These are phyloP conservation scores for Hymenoscyphus fraxineus DNA, from an alignment of 2,329 filamentous ascomycete species.

Conservation along the genomic window DNA sequence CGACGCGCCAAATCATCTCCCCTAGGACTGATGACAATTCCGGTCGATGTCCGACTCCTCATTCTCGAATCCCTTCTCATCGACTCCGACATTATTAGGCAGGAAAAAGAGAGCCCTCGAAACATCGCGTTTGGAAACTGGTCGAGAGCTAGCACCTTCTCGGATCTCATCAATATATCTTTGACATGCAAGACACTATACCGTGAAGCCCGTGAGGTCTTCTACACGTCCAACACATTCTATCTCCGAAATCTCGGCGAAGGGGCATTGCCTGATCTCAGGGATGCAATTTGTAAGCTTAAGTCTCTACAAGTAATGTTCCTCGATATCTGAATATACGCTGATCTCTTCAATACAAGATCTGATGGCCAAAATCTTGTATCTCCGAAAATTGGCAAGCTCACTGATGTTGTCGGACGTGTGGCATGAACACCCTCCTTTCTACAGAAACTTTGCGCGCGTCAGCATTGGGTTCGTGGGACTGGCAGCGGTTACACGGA, in stretches of 20 bases:
- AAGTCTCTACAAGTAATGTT: not conserved
- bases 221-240: not conserved
- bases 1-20: too few relatives aligned
- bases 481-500: not conserved
- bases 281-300: not conserved
- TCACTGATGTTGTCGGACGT: not conserved
- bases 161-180: not conserved
- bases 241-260: not conserved
- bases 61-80: not conserved
- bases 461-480: not conserved
- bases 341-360: too few relatives aligned
- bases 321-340: too few relatives aligned
- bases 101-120: not conserved
- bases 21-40: not conserved
- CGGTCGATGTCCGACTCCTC: not conserved
- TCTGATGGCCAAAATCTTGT: too few relatives aligned
- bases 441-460: not conserved
- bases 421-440: not conserved
- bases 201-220: not conserved
- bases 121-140: not conserved
- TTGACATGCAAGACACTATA: not conserved
- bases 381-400: not conserved
- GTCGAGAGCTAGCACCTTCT: not conserved
- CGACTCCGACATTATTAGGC: not conserved
- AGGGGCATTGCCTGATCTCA: too few relatives aligned